Percentiles rank a stretch among this genome's conserved stretches.
These are phyloP conservation scores for Babesia microti DNA, from an alignment of 169 alveolate species.

Conservation along the genomic window DNA sequence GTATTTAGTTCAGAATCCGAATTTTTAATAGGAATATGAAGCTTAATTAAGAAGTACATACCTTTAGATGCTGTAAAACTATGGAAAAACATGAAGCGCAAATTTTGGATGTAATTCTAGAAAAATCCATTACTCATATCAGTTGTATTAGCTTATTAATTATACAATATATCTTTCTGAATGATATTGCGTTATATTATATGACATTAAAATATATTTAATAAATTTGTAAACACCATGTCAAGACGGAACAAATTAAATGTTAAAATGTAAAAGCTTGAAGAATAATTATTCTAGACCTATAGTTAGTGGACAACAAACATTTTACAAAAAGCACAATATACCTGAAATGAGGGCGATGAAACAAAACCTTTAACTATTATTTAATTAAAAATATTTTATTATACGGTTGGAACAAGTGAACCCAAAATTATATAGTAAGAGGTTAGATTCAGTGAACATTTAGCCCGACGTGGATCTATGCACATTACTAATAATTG, in stretches of 20 bases:
- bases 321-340: neutral
- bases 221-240: neutral
- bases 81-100: constrained; percentile 30
- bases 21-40: constrained; percentile 1
- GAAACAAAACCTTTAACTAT: too few species aligned
- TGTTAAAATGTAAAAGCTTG: neutral
- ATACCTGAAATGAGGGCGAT: too few species aligned
- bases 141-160: neutral
- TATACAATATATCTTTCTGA: neutral
- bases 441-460: too few species aligned
- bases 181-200: too few species aligned
- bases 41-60: neutral
- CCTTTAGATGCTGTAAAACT: constrained; percentile 6
- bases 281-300: neutral
- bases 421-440: too few species aligned
- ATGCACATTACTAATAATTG: too few species aligned
- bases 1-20: neutral
- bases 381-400: too few species aligned
- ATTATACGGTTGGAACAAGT: too few species aligned
- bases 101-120: constrained; percentile 13
- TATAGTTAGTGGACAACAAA: neutral
- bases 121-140: constrained; percentile 3
- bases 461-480: too few species aligned
- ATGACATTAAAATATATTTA: too few species aligned
- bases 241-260: neutral